A percentile compares a stretch with the other conserved stretches of the same genome.
Evolutionary conservation across 176 grass and related monocot species (phyloP).

Genomic region (Zea luxurians): DNA sequence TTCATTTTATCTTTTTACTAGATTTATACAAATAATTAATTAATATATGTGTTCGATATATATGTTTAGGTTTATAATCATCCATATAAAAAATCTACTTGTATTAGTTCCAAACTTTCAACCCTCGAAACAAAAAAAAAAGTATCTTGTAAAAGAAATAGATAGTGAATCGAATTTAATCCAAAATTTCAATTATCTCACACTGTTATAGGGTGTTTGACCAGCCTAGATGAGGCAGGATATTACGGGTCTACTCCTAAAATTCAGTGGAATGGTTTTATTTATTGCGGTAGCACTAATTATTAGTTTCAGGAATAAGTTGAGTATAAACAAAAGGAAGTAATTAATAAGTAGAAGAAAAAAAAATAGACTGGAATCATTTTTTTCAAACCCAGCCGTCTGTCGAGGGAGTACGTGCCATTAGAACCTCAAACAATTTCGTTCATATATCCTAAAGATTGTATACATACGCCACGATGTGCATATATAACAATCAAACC

Average conservation of each 20-base stretch:
- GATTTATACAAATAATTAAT: too few relatives aligned
- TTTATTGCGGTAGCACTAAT: rapidly evolving
- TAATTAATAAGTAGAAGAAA: too few relatives aligned
- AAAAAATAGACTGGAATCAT: too few relatives aligned
- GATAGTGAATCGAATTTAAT: neutral
- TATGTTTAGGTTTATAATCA: too few relatives aligned
- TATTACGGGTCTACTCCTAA: neutral
- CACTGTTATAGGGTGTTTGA: neutral
- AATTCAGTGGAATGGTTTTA: rapidly evolving
- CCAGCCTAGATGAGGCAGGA: neutral
- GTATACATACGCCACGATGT: neutral
- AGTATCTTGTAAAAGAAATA: neutral
- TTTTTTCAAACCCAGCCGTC: too few relatives aligned
- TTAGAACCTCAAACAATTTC: neutral
- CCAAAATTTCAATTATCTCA: neutral
- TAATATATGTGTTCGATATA: too few relatives aligned
- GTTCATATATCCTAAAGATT: neutral
- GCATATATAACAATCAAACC: neutral
- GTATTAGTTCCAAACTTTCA: neutral
- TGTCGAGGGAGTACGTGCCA: too few relatives aligned
- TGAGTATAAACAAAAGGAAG: neutral
- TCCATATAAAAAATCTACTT: neutral
- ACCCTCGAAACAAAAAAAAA: neutral
- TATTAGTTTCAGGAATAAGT: neutral
- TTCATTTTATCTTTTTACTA: too few relatives aligned